Evolutionary conservation across 768 basidiomycete species (phyloP).

Genomic region (Royoungia palumana): DNA sequence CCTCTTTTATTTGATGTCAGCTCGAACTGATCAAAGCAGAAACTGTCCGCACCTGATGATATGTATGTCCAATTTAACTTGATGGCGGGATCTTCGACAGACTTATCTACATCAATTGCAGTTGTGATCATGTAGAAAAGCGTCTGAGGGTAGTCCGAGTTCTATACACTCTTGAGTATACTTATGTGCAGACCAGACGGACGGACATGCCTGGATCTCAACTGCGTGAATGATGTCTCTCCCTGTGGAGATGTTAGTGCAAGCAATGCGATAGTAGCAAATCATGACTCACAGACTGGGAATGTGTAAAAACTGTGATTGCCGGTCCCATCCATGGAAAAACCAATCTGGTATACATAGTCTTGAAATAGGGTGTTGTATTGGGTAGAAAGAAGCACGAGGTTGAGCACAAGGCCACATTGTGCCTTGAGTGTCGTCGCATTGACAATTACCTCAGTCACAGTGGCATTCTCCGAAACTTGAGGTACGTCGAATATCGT

Average conservation of each 20-base stretch:
- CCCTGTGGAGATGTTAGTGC: neutral
- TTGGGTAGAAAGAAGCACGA: neutral
- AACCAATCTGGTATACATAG: neutral
- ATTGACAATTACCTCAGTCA: neutral
- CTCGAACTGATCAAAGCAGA: too few relatives aligned
- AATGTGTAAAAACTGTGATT: neutral
- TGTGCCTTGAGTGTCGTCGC: neutral
- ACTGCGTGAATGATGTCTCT: neutral
- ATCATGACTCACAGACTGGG: neutral
- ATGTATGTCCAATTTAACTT: neutral
- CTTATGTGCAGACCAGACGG: neutral
- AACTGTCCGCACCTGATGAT: neutral
- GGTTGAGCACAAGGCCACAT: neutral
- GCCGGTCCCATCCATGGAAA: neutral
- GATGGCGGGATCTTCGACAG: neutral
- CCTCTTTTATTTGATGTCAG: neutral
- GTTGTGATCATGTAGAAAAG: neutral
- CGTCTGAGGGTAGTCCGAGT: neutral
- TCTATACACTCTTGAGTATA: too few relatives aligned
- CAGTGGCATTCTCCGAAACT: neutral
- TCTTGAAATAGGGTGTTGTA: too few relatives aligned
- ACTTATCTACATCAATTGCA: neutral
- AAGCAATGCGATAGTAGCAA: too few relatives aligned
- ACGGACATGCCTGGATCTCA: neutral
- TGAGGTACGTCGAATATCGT: neutral